Evolutionary conservation across 1,139 yeast species (phyloP), one percentile per base, ranked within the genome.

Genomic region (Ogataea hybrid): DNA sequence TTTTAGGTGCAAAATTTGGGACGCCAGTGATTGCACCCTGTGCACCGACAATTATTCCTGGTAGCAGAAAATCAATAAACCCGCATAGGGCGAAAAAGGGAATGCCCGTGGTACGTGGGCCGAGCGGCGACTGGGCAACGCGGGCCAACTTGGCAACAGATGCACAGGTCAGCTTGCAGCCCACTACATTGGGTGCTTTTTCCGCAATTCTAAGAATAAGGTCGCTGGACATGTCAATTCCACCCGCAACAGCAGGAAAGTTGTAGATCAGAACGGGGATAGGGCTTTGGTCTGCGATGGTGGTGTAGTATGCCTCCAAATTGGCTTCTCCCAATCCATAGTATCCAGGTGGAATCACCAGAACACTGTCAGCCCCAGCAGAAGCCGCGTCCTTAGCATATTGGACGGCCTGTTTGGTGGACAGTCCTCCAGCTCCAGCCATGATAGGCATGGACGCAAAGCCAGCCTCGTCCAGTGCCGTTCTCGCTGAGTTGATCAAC

Each of bases 1-100:
- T 40, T 21, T 46, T 46, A 9, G 49, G 49, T 12, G 49, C 49
- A 39, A 46, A 46, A 28, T 46, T 46, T 4, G 49, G 46, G 6
- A 46, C 49, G 6, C 49, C 49, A 1, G 49, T 46, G 21, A 46
- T 46, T 12, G 49, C 46, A 6, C 49, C 49, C 4, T 43, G 37
- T 3, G 44, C 47, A 14, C 49, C 49, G 6, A 46, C 49, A 8
- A 28, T 32, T 4, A 37, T 15, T 14, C 48, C 47, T n/a, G 49
- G 49, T 5, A 43, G 41, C 17, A 46, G 23, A 21, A 46, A 46
- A 25, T 46, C 49, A 21, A 46, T 35, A 23, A 46, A 46, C 2
- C 49, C 49, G 16, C 48, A 44, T 14, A 46, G 33, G 11, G 49
- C 28, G 30, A 46, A 25, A 22, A 46, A 46, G 4, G 43, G 28